These are phyloP conservation scores for Melocanna baccifera DNA, from an alignment of 176 grass and related monocot genomes.

Conservation along the genomic window DNA sequence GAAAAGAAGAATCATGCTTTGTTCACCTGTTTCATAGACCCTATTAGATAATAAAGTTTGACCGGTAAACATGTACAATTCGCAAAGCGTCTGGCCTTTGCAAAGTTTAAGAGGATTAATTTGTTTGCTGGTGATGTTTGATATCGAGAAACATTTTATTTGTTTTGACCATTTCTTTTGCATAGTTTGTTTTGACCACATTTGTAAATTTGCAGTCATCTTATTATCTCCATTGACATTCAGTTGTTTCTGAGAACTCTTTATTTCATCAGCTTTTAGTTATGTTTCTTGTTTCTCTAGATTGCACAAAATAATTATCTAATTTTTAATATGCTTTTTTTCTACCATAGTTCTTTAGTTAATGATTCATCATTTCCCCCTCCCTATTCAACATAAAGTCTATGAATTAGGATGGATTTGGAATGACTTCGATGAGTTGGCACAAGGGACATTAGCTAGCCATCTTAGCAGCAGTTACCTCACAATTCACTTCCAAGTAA, in stretches of 20 bases:
- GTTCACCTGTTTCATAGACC: constrained; percentile 4
- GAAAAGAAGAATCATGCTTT: constrained; percentile 12
- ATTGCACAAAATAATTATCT: background rate
- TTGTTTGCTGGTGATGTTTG: constrained; percentile 16
- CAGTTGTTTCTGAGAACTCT: background rate
- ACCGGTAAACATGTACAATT: background rate
- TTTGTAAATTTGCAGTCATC: background rate
- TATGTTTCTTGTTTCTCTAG: background rate
- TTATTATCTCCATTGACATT: background rate
- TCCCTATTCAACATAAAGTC: constrained; percentile 55
- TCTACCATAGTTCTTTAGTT: background rate
- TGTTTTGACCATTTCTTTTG: constrained; percentile 20
- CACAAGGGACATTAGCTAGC: constrained; percentile 80
- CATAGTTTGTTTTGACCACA: background rate
- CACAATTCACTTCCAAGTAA: too few relatives aligned
- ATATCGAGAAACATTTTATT: background rate
- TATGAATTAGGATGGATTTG: constrained; percentile 96
- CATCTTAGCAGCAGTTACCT: constrained; percentile 40
- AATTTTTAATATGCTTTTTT: background rate
- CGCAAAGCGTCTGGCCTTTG: background rate
- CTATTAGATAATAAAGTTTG: background rate
- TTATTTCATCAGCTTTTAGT: background rate
- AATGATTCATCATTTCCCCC: constrained; percentile 31
- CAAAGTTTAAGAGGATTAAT: background rate
- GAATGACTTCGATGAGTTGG: constrained; percentile 63